Base-by-base conservation (phyloP, 495 filamentous ascomycete genomes). In the Hypoxylon trugodes region DNA sequence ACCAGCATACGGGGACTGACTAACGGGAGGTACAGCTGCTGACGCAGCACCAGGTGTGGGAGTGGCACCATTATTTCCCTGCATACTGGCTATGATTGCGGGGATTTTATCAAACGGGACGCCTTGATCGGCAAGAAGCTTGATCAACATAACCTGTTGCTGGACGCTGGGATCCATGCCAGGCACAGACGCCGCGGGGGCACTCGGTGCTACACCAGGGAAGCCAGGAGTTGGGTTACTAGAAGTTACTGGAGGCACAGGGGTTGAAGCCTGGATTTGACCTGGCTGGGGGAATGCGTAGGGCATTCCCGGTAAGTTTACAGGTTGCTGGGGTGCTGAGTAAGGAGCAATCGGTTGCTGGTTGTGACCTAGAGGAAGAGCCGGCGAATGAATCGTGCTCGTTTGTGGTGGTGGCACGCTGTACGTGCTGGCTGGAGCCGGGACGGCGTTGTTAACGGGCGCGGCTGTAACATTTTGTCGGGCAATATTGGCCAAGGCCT, bases 401-500 rank as follows among this genome's bases (percentile, higher is more conserved):
- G 69, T 80, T 56, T 82, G 78, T 53, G 82, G 74, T 67, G 76
- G 79, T 73, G 86, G 79, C 61, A 85, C 74, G 79, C 79, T 84
- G 71, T 85, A 82, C 53, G 82, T 73, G 71, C 75, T 86, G 33
- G 75, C 63, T 40, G 73, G 78, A 40, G 84, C 77, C 38, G 82
- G 75, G 45, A 83, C 69, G 57, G 72, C 76, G 18, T 82, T 74
- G 52, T 74, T 81, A 69, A 80, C 76, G 21, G 89, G 84, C 7
- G 87, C 82, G 9, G 84, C 76, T 50, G 87, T 83, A 40, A 79
- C 79, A 73, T 90, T 94, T 73, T 92, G 88, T 53, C 92, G 90
- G 32, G 90, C 90, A 80, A 96, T 92, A 65, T 90, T 90, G 40
- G 91, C 90, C 56, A 96, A 82, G 25, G 89, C 89, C 69, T 90